Percentiles rank a stretch among this genome's conserved stretches.
These are phyloP conservation scores for Stygiomarasmius scandens DNA, from an alignment of 1,284 basidiomycete genomes.

Conservation along the genomic window DNA sequence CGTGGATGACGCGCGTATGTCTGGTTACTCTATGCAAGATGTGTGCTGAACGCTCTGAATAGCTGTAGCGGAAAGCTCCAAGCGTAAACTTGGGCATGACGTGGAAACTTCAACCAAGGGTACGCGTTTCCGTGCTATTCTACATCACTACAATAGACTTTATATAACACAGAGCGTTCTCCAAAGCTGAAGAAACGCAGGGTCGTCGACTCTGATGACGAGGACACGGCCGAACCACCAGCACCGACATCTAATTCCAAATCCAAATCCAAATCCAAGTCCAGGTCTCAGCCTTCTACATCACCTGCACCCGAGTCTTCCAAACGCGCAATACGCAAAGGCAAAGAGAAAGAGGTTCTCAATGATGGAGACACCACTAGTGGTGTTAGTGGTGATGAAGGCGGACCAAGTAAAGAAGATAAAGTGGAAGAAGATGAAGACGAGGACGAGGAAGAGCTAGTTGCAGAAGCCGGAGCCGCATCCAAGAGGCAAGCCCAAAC, in stretches of 20 bases:
- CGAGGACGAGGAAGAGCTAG: constrained; percentile 48
- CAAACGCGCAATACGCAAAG: constrained; percentile 15
- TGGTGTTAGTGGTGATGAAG: constrained; percentile 45
- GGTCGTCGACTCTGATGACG: constrained; percentile 69
- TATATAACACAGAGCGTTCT: constrained; percentile 18
- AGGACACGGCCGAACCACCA: constrained; percentile 34
- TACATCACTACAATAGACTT: not conserved
- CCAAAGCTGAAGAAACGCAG: constrained; percentile 57
- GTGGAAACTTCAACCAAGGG: constrained; percentile 16
- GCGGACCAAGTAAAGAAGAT: constrained; percentile 42
- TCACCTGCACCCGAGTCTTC: constrained; percentile 24
- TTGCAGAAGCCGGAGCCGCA: constrained; percentile 39
- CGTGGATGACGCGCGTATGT: constrained; percentile 22
- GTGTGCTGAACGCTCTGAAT: not conserved
- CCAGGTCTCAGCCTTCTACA: constrained; percentile 9
- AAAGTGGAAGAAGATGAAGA: constrained; percentile 42
- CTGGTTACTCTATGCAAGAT: not conserved
- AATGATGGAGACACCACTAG: constrained; percentile 27
- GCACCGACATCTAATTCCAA: constrained; percentile 17
- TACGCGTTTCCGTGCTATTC: constrained; percentile 20
- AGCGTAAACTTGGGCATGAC: constrained; percentile 38
- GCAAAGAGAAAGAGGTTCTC: constrained; percentile 42
- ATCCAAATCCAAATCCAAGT: constrained; percentile 2
- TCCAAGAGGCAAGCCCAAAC: constrained; percentile 61
- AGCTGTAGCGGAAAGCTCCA: constrained; percentile 36